Conservation (phyloP, 2,329 filamentous ascomycete species). For the Emmonsiellopsis sp. region DNA sequence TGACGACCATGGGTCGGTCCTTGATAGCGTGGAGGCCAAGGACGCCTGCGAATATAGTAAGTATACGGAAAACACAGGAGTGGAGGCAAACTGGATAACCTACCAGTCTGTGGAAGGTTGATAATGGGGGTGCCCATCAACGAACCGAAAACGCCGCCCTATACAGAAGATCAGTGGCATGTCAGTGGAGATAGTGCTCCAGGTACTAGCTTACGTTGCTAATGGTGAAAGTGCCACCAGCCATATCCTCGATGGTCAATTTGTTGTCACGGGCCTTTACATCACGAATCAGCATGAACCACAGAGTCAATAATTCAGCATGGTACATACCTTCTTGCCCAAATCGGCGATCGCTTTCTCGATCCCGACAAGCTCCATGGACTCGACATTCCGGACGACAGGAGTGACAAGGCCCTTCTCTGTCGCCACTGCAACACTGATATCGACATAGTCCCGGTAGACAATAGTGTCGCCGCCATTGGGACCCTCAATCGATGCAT, state of each 20-base stretch:
- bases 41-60: conserved; percentile 46
- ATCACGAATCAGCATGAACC: conserved; percentile 6
- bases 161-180: conserved; percentile 12
- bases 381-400: conserved; percentile 87
- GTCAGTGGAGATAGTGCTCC: not conserved
- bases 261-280: conserved; percentile 81
- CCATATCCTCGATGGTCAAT: conserved; percentile 98
- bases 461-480: conserved; percentile 95
- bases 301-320: not conserved
- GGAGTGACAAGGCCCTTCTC: conserved; percentile 97
- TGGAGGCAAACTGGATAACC: conserved; percentile 7
- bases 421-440: conserved; percentile 93
- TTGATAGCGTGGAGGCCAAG: conserved; percentile 95
- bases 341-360: conserved; percentile 87
- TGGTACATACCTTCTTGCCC: conserved; percentile 69
- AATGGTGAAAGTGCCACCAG: conserved; percentile 95
- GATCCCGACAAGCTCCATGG: conserved; percentile 77
- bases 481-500: conserved; percentile 92
- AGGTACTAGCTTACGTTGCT: conserved; percentile 55
- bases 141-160: conserved; percentile 88
- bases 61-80: conserved; percentile 8
- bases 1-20: conserved; percentile 78
- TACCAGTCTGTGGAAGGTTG: conserved; percentile 81
- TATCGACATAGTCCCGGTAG: conserved; percentile 95
- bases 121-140: conserved; percentile 98